phyloP scores from a whole-genome alignment of 352 stramenopile species.

The Phytophthora idaei region DNA sequence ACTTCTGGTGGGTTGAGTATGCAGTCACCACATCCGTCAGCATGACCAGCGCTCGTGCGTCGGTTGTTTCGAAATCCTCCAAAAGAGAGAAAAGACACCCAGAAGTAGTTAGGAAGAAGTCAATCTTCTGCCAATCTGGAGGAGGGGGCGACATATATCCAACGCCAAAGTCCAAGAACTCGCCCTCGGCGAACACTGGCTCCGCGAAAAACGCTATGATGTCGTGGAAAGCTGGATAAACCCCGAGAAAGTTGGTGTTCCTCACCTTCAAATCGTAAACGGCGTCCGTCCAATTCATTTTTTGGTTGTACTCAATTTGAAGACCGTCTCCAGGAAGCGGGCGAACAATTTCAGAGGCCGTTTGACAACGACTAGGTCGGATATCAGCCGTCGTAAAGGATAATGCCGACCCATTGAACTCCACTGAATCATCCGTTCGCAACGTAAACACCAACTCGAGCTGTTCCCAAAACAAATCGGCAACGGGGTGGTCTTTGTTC shows the following conservation, averaged over 20 bases:
- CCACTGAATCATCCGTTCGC: conserved; percentile 83
- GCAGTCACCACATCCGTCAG: conserved; percentile 68
- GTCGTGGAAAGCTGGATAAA: conserved; percentile 74
- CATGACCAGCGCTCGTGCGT: conserved; percentile 78
- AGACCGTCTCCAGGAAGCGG: conserved; percentile 71
- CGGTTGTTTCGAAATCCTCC: conserved; percentile 75
- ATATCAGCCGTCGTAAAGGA: conserved; percentile 72
- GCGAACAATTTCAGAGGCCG: conserved; percentile 71
- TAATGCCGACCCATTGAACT: conserved; percentile 63
- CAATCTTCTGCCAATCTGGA: conserved; percentile 82
- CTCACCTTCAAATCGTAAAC: conserved; percentile 69
- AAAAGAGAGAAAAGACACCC: conserved; percentile 82
- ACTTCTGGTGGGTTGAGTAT: conserved; percentile 72
- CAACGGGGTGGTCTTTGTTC: conserved; percentile 57
- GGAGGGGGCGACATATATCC: conserved; percentile 68
- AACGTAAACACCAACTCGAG: conserved; percentile 79
- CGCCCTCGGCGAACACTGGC: conserved; percentile 50
- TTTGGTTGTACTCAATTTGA: conserved; percentile 84
- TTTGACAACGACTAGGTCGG: conserved; percentile 50
- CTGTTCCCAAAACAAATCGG: conserved; percentile 83
- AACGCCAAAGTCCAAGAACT: conserved; percentile 64
- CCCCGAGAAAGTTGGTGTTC: conserved; percentile 81
- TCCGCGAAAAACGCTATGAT: conserved; percentile 66
- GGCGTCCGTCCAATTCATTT: conserved; percentile 77
- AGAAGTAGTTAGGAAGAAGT: conserved; percentile 68